Evolutionary conservation across 495 filamentous ascomycete genomes (phyloP).

Genomic region (Hypoxylon fuscum): DNA sequence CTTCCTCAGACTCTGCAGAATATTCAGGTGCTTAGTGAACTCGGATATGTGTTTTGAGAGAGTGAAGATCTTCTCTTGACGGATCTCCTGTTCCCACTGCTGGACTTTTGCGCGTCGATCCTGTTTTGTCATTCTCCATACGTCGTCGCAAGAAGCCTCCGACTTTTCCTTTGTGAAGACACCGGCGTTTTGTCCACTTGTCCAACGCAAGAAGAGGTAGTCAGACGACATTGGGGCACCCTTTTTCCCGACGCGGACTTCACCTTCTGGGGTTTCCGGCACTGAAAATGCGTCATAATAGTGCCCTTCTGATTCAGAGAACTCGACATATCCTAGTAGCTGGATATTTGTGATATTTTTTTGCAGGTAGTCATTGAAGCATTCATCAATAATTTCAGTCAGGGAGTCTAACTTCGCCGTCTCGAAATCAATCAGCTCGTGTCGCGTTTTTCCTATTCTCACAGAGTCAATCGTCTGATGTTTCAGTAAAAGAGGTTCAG

Average conservation of each 20-base stretch:
- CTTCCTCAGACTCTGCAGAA: constrained; percentile 51
- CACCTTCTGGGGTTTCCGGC: constrained; percentile 53
- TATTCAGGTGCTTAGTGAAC: constrained; percentile 55
- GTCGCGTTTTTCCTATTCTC: constrained; percentile 34
- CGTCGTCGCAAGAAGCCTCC: constrained; percentile 16
- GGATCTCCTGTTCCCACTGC: constrained; percentile 61
- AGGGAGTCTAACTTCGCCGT: constrained; percentile 42
- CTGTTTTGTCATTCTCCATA: constrained; percentile 64
- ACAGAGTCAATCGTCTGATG: constrained; percentile 47
- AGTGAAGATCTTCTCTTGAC: constrained; percentile 57
- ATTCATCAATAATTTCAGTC: constrained; percentile 13
- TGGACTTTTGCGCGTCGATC: constrained; percentile 47
- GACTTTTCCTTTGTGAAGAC: constrained; percentile 46
- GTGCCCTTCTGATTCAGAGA: constrained; percentile 58
- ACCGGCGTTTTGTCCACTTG: constrained; percentile 57
- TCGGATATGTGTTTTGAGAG: constrained; percentile 48
- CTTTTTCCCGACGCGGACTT: constrained; percentile 51
- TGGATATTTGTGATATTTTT: constrained; percentile 22
- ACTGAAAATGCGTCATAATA: constrained; percentile 67
- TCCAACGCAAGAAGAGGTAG: constrained; percentile 70
- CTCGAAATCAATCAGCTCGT: constrained; percentile 52
- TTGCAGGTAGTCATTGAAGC: constrained; percentile 16
- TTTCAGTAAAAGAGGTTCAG: constrained; percentile 55
- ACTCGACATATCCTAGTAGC: constrained; percentile 72
- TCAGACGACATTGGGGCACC: constrained; percentile 56